Evolutionary conservation across 306 rosid genomes (phyloP).

Genomic region (Clitoria ternatea): DNA sequence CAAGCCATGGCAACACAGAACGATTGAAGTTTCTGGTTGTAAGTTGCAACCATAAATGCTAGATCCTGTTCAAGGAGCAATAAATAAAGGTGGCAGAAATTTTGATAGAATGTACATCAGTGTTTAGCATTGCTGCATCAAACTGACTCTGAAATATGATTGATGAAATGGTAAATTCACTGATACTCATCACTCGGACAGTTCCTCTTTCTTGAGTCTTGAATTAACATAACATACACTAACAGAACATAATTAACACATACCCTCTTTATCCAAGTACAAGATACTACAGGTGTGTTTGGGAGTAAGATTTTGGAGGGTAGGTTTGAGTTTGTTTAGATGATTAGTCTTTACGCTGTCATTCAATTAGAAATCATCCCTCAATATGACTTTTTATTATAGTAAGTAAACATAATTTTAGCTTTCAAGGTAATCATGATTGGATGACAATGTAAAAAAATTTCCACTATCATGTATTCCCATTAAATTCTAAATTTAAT

Average conservation of each 20-base stretch:
- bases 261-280: not conserved
- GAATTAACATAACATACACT: not conserved
- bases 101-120: not conserved
- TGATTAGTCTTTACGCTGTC: too few species aligned
- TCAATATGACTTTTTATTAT: too few species aligned
- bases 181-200: too few species aligned
- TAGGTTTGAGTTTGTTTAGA: too few species aligned
- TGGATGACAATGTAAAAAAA: too few species aligned
- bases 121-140: not conserved
- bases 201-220: not conserved
- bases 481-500: too few species aligned
- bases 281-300: too few species aligned
- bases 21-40: not conserved
- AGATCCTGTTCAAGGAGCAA: not conserved
- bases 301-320: too few species aligned
- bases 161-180: not conserved
- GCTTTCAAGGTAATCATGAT: too few species aligned
- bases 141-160: slow-evolving; percentile 5
- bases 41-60: not conserved
- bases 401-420: too few species aligned
- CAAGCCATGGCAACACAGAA: not conserved
- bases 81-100: not conserved
- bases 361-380: too few species aligned
- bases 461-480: too few species aligned
- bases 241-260: not conserved